These are phyloP conservation scores for Mercurialis annua DNA, from an alignment of 345 rosid genomes.

Conservation along the genomic window DNA sequence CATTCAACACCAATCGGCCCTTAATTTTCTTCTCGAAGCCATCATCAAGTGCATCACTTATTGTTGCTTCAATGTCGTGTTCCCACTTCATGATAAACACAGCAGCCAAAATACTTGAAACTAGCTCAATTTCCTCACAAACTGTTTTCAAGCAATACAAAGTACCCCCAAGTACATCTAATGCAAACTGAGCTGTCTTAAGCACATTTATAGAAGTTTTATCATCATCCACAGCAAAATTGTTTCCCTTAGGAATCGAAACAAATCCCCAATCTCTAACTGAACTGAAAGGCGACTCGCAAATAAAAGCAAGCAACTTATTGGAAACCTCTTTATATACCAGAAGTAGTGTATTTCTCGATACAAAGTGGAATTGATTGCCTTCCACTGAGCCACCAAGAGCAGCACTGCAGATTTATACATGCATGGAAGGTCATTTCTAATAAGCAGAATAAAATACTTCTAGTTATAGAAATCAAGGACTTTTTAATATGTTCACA, in stretches of 20 bases:
- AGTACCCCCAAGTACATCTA: slow-evolving; percentile 58
- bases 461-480: background rate
- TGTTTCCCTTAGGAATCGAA: slow-evolving; percentile 32
- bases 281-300: slow-evolving; percentile 56
- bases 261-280: slow-evolving; percentile 48
- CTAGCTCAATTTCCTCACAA: slow-evolving; percentile 48
- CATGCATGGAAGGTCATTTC: slow-evolving; percentile 9
- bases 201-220: slow-evolving; percentile 28
- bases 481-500: background rate
- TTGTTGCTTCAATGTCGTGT: slow-evolving; percentile 36
- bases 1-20: slow-evolving; percentile 41
- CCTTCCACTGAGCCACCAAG: slow-evolving; percentile 68
- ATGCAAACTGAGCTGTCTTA: slow-evolving; percentile 56
- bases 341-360: slow-evolving; percentile 48
- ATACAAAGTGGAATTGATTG: slow-evolving; percentile 45
- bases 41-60: slow-evolving; percentile 34
- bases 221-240: slow-evolving; percentile 23
- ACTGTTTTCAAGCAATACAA: slow-evolving; percentile 54
- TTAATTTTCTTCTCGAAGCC: slow-evolving; percentile 33
- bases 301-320: slow-evolving; percentile 52
- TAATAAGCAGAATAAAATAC: slow-evolving; percentile 1
- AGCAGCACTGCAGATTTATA: slow-evolving; percentile 59
- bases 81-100: slow-evolving; percentile 70
- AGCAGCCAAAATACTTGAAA: slow-evolving; percentile 56
- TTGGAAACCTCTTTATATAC: slow-evolving; percentile 46